Evolutionary conservation across 495 filamentous ascomycete genomes (phyloP).

Genomic region (Trichoderma reesei): DNA sequence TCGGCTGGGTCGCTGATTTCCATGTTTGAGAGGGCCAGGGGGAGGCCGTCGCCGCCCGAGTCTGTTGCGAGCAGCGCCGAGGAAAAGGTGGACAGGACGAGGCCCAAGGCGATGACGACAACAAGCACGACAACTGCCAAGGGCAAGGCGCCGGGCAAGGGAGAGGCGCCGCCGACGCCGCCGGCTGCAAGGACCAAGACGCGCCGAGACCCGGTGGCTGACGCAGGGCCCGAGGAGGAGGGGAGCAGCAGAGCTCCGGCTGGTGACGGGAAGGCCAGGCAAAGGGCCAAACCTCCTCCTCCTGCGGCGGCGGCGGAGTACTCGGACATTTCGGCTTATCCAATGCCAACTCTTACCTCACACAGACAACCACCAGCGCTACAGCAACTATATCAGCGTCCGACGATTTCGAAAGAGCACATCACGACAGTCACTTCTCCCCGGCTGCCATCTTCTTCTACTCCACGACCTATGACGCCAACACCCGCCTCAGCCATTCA

Average conservation of each 20-base stretch:
- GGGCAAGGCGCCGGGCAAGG: not conserved
- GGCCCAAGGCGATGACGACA: not conserved
- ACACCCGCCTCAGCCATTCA: not conserved
- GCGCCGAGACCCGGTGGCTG: not conserved
- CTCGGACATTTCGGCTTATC: not conserved
- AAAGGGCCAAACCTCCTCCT: not conserved
- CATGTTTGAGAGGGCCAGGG: slow-evolving; percentile 42
- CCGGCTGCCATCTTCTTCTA: not conserved
- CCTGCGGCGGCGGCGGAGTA: not conserved
- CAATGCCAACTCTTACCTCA: not conserved
- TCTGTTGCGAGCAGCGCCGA: not conserved
- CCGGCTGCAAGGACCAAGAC: not conserved
- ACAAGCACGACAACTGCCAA: not conserved
- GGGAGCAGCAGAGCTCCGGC: not conserved
- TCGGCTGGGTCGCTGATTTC: slow-evolving; percentile 50
- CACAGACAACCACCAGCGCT: not conserved
- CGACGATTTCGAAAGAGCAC: not conserved
- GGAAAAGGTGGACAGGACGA: not conserved
- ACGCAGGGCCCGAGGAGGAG: not conserved
- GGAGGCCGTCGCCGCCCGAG: not conserved
- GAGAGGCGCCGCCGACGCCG: not conserved
- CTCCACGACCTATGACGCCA: not conserved
- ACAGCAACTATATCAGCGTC: not conserved
- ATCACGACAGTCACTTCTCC: not conserved
- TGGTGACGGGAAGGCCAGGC: not conserved